Percentiles rank a stretch among this genome's conserved stretches.
These are phyloP conservation scores for Sclerotinia subarctica DNA, from an alignment of 2,329 filamentous ascomycete genomes.

Conservation along the genomic window DNA sequence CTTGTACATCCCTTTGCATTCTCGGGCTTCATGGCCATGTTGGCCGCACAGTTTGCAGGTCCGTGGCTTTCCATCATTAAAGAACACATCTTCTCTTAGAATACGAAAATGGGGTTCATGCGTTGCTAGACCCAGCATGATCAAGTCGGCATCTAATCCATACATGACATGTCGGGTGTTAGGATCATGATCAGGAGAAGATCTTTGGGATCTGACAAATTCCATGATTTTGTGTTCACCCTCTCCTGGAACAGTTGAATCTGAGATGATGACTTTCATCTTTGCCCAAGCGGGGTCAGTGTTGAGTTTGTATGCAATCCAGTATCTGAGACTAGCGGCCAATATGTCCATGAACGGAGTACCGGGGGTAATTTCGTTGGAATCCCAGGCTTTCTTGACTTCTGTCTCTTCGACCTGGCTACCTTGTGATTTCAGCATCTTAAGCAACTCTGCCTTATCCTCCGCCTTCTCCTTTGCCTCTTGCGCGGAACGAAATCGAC, in stretches of 20 bases:
- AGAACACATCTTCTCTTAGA: constrained; percentile 93
- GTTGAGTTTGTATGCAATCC: constrained; percentile 96
- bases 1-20: constrained; percentile 77
- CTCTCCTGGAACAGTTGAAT: constrained; percentile 95
- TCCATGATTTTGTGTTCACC: constrained; percentile 99
- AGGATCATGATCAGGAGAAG: constrained; percentile 86
- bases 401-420: constrained; percentile 60
- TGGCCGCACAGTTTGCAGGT: constrained; percentile 88
- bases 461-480: constrained; percentile 93
- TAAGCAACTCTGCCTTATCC: constrained; percentile 83
- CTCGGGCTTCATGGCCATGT: constrained; percentile 82
- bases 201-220: constrained; percentile 89
- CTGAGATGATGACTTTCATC: constrained; percentile 96
- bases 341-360: constrained; percentile 99
- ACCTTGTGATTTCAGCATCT: constrained; percentile 75
- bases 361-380: constrained; percentile 83
- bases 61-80: constrained; percentile 78
- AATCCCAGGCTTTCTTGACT: constrained; percentile 89
- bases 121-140: constrained; percentile 95
- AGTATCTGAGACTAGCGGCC: constrained; percentile 85
- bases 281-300: constrained; percentile 95
- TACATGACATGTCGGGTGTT: constrained; percentile 99
- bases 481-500: constrained; percentile 89
- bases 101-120: constrained; percentile 98
- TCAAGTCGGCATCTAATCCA: constrained; percentile 93